A percentile compares a stretch with the other conserved stretches of the same genome.
Conservation (phyloP, 768 basidiomycete species). For the Phanerochaete sordida region DNA sequence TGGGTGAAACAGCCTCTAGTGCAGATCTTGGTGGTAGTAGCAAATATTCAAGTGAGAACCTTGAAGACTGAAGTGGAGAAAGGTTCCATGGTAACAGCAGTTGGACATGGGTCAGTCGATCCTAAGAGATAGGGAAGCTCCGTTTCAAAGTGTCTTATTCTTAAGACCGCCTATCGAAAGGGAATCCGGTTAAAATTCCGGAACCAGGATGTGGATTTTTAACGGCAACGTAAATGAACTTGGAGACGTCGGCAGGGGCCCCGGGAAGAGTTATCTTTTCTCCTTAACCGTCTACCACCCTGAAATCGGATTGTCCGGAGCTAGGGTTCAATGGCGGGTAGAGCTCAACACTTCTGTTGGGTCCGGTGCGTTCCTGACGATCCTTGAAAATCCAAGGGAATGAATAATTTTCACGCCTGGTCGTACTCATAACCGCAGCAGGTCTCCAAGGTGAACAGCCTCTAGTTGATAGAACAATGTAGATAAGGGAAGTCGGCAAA, state of each 20-base stretch:
- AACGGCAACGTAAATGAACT: slow-evolving; percentile 68
- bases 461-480: slow-evolving; percentile 80
- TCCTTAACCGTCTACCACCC: slow-evolving; percentile 70
- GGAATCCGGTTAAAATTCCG: slow-evolving; percentile 78
- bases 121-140: slow-evolving; percentile 76
- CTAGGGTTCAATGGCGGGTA: slow-evolving; percentile 70
- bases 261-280: slow-evolving; percentile 80
- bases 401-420: slow-evolving; percentile 66
- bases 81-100: slow-evolving; percentile 85
- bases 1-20: slow-evolving; percentile 75
- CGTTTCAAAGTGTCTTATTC: slow-evolving; percentile 65
- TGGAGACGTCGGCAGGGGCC: slow-evolving; percentile 59
- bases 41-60: slow-evolving; percentile 86
- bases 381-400: slow-evolving; percentile 82
- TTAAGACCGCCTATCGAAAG: slow-evolving; percentile 69
- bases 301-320: slow-evolving; percentile 75
- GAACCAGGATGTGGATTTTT: slow-evolving; percentile 70
- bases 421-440: slow-evolving; percentile 79
- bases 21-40: slow-evolving; percentile 89
- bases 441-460: slow-evolving; percentile 81
- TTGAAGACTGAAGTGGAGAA: slow-evolving; percentile 88
- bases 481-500: slow-evolving; percentile 82
- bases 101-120: slow-evolving; percentile 86
- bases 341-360: slow-evolving; percentile 67
- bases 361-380: slow-evolving; percentile 72